Conservation (phyloP, 2,329 filamentous ascomycete species). For the Aspergillus tamarii region DNA sequence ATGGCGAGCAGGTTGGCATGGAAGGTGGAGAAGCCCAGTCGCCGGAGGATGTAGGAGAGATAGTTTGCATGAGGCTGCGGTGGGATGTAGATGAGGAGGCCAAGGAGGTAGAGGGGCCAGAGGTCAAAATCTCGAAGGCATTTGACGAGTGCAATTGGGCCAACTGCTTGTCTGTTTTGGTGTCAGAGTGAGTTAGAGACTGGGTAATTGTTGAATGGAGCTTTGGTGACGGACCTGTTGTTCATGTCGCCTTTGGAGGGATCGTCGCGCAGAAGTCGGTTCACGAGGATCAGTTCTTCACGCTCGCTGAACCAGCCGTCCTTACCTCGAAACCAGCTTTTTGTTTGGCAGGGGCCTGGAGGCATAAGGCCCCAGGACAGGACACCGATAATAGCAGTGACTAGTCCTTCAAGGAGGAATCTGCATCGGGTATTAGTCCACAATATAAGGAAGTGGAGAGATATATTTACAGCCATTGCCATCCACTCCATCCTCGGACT, state of each 20-base stretch:
- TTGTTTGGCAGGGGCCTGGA: slow-evolving; percentile 3
- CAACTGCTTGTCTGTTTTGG: not conserved
- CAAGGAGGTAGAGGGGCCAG: slow-evolving; percentile 60
- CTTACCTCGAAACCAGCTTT: slow-evolving; percentile 7
- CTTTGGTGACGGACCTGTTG: not conserved
- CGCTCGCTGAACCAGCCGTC: slow-evolving; percentile 6
- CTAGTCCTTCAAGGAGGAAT: slow-evolving; percentile 1
- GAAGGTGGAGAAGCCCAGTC: slow-evolving; percentile 64
- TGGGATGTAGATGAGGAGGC: slow-evolving; percentile 59
- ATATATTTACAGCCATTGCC: slow-evolving; percentile 35
- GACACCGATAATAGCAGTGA: slow-evolving; percentile 37
- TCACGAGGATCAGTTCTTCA: slow-evolving; percentile 4
- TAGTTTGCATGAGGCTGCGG: slow-evolving; percentile 54
- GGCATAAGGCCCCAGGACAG: slow-evolving; percentile 38
- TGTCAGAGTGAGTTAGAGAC: not conserved
- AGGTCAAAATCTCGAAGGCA: slow-evolving; percentile 62
- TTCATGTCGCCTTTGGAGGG: slow-evolving; percentile 4
- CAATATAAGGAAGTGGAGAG: not conserved
- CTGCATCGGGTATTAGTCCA: slow-evolving; percentile 7
- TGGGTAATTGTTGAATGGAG: not conserved
- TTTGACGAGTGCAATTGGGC: not conserved
- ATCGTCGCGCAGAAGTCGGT: slow-evolving; percentile 3
- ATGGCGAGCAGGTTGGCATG: slow-evolving; percentile 66
- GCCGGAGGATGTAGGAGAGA: slow-evolving; percentile 61
- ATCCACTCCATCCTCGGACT: slow-evolving; percentile 30